phyloP scores from a whole-genome alignment of 768 basidiomycete genomes.

The Amanita fuliginea region DNA sequence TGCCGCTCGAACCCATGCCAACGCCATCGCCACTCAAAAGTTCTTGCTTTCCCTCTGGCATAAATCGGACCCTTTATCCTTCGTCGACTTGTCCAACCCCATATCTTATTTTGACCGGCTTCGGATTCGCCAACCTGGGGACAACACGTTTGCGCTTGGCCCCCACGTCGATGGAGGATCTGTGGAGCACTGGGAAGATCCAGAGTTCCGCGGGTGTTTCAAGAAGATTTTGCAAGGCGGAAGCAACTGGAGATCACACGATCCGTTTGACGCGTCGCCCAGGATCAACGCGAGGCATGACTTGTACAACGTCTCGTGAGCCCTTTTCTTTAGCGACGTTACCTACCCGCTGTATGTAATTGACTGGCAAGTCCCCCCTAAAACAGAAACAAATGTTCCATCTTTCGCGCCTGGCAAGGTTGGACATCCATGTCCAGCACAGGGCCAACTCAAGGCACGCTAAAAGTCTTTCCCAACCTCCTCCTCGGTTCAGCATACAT shows the following conservation, averaged over 20 bases:
- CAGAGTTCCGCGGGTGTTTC: conserved; percentile 28
- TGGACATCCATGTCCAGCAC: conserved; percentile 45
- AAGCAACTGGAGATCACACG: conserved; percentile 32
- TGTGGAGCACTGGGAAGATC: conserved; percentile 48
- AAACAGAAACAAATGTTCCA: conserved; percentile 38
- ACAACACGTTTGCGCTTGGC: conserved; percentile 53
- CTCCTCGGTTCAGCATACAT: conserved; percentile 46
- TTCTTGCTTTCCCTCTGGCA: conserved; percentile 53
- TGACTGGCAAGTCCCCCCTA: not conserved
- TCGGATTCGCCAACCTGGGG: conserved; percentile 63
- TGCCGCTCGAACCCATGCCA: conserved; percentile 56
- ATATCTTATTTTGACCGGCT: conserved; percentile 73
- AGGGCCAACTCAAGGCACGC: conserved; percentile 49
- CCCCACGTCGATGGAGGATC: conserved; percentile 48
- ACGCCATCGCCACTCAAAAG: conserved; percentile 43
- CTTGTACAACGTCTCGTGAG: conserved; percentile 50
- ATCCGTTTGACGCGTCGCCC: conserved; percentile 38
- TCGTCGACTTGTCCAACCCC: conserved; percentile 41
- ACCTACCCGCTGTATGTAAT: too few species aligned
- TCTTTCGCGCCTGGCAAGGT: conserved; percentile 48
- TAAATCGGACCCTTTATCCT: conserved; percentile 27
- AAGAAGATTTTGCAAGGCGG: conserved; percentile 31
- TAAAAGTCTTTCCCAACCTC: conserved; percentile 50
- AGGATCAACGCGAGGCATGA: conserved; percentile 44
- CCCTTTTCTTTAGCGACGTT: not conserved